Percentiles rank a stretch among this genome's conserved stretches.
Conservation (phyloP, 1,284 basidiomycete genomes). For the Tilletia indica region DNA sequence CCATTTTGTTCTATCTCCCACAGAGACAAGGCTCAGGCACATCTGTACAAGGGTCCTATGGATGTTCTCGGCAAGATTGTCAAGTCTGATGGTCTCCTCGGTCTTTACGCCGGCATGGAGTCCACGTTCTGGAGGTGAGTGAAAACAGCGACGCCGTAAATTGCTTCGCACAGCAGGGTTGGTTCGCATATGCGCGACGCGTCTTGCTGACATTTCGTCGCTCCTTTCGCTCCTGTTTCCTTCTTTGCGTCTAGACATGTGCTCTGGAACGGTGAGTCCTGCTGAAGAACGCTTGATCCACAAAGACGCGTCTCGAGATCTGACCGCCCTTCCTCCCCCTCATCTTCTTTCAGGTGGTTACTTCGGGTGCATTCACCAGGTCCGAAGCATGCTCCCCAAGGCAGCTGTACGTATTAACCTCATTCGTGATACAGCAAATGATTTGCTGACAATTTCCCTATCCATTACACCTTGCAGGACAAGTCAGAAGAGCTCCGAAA, state of each 20-base stretch:
- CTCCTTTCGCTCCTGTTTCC: not conserved
- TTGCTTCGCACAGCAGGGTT: not conserved
- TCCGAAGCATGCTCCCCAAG: constrained; percentile 76
- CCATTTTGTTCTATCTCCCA: not conserved
- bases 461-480: not conserved
- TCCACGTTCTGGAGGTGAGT: constrained; percentile 37
- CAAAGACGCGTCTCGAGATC: not conserved
- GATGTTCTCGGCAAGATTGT: constrained; percentile 80
- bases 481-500: constrained; percentile 75
- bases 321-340: constrained; percentile 15
- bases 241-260: constrained; percentile 29
- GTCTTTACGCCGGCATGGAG: constrained; percentile 65
- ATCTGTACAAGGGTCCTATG: constrained; percentile 70
- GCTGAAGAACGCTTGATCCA: constrained; percentile 58
- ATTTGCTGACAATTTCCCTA: too few species aligned
- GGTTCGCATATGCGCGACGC: not conserved
- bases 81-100: constrained; percentile 73
- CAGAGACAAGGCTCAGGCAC: constrained; percentile 32
- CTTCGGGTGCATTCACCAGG: constrained; percentile 73
- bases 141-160: not conserved
- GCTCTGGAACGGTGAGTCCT: constrained; percentile 79
- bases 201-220: not conserved
- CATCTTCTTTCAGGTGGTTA: constrained; percentile 31
- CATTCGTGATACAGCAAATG: not conserved
- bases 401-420: constrained; percentile 64